Conservation (phyloP, 2,329 filamentous ascomycete species). For the Annulohypoxylon truncatum region DNA sequence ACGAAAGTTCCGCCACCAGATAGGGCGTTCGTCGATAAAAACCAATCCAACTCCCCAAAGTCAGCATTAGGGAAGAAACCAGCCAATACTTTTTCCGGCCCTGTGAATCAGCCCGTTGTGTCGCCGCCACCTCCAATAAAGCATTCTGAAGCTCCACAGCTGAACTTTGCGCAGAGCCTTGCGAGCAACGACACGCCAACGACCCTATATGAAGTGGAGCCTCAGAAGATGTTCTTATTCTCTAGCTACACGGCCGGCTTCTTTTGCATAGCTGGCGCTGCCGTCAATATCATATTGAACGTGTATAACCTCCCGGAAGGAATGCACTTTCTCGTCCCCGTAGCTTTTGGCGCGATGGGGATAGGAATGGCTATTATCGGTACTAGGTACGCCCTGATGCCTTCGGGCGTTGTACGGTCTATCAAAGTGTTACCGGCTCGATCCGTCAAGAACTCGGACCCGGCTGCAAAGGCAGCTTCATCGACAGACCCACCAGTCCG, state of each 20-base stretch:
- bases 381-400: slow-evolving; percentile 68
- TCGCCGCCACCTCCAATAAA: slow-evolving; percentile 7
- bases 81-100: not conserved
- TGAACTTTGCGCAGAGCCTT: slow-evolving; percentile 67
- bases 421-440: slow-evolving; percentile 64
- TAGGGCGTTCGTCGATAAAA: not conserved
- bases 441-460: not conserved
- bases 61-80: not conserved
- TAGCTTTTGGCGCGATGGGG: slow-evolving; percentile 68
- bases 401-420: slow-evolving; percentile 66
- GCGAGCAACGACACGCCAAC: slow-evolving; percentile 67
- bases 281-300: slow-evolving; percentile 62
- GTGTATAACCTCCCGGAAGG: slow-evolving; percentile 63
- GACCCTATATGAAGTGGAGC: slow-evolving; percentile 72
- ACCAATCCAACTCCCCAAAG: not conserved
- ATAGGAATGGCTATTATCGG: slow-evolving; percentile 70
- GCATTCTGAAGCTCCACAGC: slow-evolving; percentile 44
- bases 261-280: slow-evolving; percentile 64
- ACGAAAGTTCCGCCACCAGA: slow-evolving; percentile 1
- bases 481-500: slow-evolving; percentile 52
- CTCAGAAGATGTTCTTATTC: slow-evolving; percentile 71
- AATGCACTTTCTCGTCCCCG: slow-evolving; percentile 66
- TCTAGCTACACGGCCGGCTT: slow-evolving; percentile 67
- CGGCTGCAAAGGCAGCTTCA: slow-evolving; percentile 29
- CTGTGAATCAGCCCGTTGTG: not conserved